Conservation (phyloP, 2,329 filamentous ascomycete species). For the Alternaria triticimaculans region DNA sequence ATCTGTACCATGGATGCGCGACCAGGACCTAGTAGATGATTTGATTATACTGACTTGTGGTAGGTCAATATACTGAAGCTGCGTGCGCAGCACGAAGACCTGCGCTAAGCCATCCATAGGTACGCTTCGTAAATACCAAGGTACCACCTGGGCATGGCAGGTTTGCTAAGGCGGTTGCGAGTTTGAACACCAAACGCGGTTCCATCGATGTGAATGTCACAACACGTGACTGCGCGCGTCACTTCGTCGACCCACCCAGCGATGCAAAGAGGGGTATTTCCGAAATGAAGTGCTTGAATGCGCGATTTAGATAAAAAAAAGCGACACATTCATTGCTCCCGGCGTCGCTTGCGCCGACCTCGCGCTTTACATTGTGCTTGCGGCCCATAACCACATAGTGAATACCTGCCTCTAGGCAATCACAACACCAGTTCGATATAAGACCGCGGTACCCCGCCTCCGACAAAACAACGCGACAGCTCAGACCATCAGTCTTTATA, state of each 20-base stretch:
- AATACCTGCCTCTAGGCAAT: background rate
- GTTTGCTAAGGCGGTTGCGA: background rate
- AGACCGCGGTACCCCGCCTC: background rate
- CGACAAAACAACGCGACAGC: background rate
- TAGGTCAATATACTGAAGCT: background rate
- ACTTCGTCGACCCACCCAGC: too few species aligned
- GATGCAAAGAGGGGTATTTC: background rate
- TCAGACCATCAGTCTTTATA: background rate
- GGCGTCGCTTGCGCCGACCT: background rate
- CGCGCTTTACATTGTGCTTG: background rate
- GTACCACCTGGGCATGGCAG: too few species aligned
- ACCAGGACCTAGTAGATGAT: background rate
- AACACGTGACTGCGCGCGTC: background rate
- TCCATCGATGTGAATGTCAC: background rate
- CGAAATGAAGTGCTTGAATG: too few species aligned
- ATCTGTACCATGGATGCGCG: background rate
- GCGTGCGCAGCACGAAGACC: background rate
- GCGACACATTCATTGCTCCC: too few species aligned
- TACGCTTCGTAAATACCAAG: fast-evolving
- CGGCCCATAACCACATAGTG: background rate
- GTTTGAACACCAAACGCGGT: background rate
- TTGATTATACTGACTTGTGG: background rate
- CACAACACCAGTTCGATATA: background rate
- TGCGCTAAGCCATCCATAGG: background rate
- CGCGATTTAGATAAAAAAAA: fast-evolving